Evolutionary conservation across 1,139 yeast species (phyloP).

Genomic region (Williopsis jadinii): DNA sequence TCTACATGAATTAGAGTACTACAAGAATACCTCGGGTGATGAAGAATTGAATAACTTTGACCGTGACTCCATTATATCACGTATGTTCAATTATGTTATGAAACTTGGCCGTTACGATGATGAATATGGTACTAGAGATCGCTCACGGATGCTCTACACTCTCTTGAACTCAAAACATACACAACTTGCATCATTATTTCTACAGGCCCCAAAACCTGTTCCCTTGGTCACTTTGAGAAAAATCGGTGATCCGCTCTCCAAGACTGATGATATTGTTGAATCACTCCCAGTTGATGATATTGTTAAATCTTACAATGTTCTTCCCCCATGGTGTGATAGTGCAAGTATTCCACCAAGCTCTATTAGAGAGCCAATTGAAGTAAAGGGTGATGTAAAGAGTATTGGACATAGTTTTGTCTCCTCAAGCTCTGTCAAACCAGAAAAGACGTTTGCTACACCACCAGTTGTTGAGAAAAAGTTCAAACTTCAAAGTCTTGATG

Average conservation of each 20-base stretch:
- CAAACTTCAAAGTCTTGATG: slow-evolving; percentile 74
- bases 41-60: slow-evolving; percentile 25
- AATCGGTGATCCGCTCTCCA: slow-evolving; percentile 29
- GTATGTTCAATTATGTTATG: slow-evolving; percentile 56
- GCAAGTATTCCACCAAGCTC: slow-evolving; percentile 9
- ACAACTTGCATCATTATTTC: slow-evolving; percentile 64
- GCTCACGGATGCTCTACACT: slow-evolving; percentile 68
- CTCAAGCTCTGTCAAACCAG: neutral
- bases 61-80: slow-evolving; percentile 36
- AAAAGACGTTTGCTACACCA: slow-evolving; percentile 2
- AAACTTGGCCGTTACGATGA: slow-evolving; percentile 69
- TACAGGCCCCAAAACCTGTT: slow-evolving; percentile 79
- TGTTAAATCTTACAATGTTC: slow-evolving; percentile 13
- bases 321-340: slow-evolving; percentile 17
- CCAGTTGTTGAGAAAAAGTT: slow-evolving; percentile 30
- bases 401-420: slow-evolving; percentile 8
- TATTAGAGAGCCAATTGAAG: slow-evolving; percentile 16
- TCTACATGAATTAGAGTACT: slow-evolving; percentile 43
- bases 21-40: slow-evolving; percentile 24
- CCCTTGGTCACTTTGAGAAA: slow-evolving; percentile 29
- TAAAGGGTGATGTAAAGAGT: slow-evolving; percentile 12
- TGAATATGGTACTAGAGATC: slow-evolving; percentile 75
- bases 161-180: slow-evolving; percentile 32
- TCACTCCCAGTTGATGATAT: slow-evolving; percentile 34
- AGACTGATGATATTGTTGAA: slow-evolving; percentile 32